Base-by-base conservation (phyloP, 176 grass and related monocot species). In the Hordeum marinum region DNA sequence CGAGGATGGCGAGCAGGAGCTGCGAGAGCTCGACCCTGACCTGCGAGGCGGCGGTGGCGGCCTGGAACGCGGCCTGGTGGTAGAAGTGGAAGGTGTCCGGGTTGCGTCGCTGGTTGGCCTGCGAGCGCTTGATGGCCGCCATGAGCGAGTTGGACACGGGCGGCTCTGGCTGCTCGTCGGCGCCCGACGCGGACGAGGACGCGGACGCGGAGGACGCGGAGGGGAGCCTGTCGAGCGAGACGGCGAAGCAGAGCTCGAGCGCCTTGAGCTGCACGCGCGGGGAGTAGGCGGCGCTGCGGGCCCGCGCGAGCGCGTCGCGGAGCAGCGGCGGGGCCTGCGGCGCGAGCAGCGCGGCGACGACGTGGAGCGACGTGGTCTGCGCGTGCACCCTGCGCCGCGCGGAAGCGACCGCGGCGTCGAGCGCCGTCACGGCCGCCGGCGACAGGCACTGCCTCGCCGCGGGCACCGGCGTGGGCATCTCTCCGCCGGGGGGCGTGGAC, bases 281-380 rank as follows among this genome's bases (percentile, higher is more conserved):
- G 1, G 95, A 87, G 84, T 88, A 93, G 46, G 92, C 89, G 75
- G 89, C 82, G 87, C 92, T 95, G 34, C 95, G 84, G 5, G 90
- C 91, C 15, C 90, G 82, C 0, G 87, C 78, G 7, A 98, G 90
- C 2, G 95, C 95, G 85, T 98, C 92, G 8, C 90, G 92, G 40
- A 97, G 89, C 18, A 97, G 70, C 68, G 80, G 89, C 63, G 48
- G 85, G 15, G 48, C 52, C 58, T 68, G 5, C 35, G 50, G 92
- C 40, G 62, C 86, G 79, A 69, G 90, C 55, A 88, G 90, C 62
- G 68, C 92, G 63, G 75, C 80, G 81, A 79, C 88, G 89, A 85
- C 92, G 92, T 98, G 95, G 55, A 98, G 92, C 1, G 95, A 98
- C 52, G 91, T 95, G 23, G 95, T 98, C 85, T 98, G 95, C 2